Evolutionary conservation across 768 basidiomycete genomes (phyloP).

Genomic region (Boletus rex-veris): DNA sequence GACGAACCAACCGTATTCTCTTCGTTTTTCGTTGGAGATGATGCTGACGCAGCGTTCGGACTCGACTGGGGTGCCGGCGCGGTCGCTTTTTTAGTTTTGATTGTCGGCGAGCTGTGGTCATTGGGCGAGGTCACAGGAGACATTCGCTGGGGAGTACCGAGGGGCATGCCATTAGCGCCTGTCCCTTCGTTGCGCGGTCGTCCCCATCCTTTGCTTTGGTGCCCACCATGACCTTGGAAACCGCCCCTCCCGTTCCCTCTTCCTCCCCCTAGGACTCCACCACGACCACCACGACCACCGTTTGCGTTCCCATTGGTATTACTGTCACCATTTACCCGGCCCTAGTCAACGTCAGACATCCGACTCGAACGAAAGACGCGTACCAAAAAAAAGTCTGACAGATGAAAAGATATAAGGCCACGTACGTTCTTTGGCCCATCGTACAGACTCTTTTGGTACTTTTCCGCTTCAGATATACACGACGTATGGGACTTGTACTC

Average conservation of each 20-base stretch:
- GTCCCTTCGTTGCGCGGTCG: conserved; percentile 33
- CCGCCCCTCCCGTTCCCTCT: conserved; percentile 37
- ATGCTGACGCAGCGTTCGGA: not conserved
- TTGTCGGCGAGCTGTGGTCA: conserved; percentile 1
- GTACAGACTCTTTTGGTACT: conserved; percentile 85
- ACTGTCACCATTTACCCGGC: not conserved
- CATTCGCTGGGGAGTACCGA: conserved; percentile 60
- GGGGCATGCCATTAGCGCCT: conserved; percentile 69
- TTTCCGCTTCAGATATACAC: conserved; percentile 90
- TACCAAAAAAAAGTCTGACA: not conserved
- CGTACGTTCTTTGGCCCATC: conserved; percentile 63
- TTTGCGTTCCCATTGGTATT: conserved; percentile 13
- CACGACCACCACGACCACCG: conserved; percentile 3
- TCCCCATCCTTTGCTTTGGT: conserved; percentile 23
- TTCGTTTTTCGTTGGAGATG: conserved; percentile 1
- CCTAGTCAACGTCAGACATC: conserved; percentile 4
- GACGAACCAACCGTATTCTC: not conserved
- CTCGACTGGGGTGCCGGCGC: not conserved
- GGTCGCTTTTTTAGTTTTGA: not conserved
- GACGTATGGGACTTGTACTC: conserved; percentile 81
- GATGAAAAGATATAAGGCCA: not conserved
- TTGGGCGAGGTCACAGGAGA: conserved; percentile 36
- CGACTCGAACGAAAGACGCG: not conserved
- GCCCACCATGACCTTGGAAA: conserved; percentile 21
- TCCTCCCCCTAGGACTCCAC: conserved; percentile 22